Conservation (phyloP, 2,329 filamentous ascomycete species). For the Penicillium brevicompactum region DNA sequence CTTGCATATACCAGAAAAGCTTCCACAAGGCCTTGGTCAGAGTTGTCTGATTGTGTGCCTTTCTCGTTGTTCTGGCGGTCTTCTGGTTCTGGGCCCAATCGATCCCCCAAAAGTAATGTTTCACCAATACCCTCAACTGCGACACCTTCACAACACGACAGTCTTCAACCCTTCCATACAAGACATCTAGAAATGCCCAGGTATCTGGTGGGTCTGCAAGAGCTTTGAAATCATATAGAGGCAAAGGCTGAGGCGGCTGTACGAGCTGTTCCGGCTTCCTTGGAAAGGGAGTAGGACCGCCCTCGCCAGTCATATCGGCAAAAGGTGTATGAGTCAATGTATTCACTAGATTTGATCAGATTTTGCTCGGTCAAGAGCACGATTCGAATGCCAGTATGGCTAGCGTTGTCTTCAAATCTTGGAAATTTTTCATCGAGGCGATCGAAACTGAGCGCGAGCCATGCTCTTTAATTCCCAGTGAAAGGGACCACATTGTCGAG, state of each 20-base stretch:
- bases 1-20: slow-evolving; percentile 27
- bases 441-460: neutral
- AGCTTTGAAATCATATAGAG: slow-evolving; percentile 6
- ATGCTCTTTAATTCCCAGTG: slow-evolving; percentile 7
- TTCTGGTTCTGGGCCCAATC: slow-evolving; percentile 1
- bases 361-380: neutral
- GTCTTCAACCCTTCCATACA: neutral
- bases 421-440: neutral
- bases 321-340: neutral
- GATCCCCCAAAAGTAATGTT: slow-evolving; percentile 32
- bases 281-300: neutral
- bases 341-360: neutral
- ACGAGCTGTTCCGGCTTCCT: neutral
- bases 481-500: slow-evolving; percentile 1
- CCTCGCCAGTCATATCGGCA: neutral
- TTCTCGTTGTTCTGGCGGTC: slow-evolving; percentile 2
- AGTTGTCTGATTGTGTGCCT: neutral
- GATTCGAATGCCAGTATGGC: neutral
- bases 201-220: slow-evolving; percentile 13
- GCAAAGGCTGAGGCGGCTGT: neutral
- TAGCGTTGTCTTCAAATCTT: neutral
- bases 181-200: slow-evolving; percentile 8
- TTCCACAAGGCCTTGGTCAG: slow-evolving; percentile 21
- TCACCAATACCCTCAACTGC: slow-evolving; percentile 8
- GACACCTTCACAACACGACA: neutral